Percentiles rank a stretch among this genome's conserved stretches.
These are phyloP conservation scores for Cymbopogon flexuosus DNA, from an alignment of 202 grass and related monocot genomes.

Conservation along the genomic window DNA sequence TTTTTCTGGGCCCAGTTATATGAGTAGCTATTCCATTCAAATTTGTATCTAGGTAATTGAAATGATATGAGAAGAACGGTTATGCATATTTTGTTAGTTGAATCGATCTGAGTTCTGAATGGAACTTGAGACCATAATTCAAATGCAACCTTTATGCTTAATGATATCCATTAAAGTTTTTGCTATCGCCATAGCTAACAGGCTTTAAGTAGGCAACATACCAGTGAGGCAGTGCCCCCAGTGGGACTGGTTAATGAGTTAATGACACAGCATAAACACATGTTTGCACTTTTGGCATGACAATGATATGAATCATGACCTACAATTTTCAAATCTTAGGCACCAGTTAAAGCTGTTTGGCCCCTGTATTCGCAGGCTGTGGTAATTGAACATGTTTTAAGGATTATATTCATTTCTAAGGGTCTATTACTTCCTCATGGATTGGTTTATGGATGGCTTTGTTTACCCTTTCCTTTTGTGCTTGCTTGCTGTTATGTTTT, in stretches of 20 bases:
- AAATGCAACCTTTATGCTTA: neutral
- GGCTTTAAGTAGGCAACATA: neutral
- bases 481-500: conserved; percentile 22
- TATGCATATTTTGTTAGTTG: neutral
- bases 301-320: neutral
- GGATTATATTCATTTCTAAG: neutral
- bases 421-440: neutral
- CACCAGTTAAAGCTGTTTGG: neutral
- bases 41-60: neutral
- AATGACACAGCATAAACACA: neutral
- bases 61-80: neutral
- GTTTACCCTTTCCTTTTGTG: conserved; percentile 21
- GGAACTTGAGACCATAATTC: neutral
- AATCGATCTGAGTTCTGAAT: neutral
- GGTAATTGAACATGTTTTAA: neutral
- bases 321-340: neutral
- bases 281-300: neutral
- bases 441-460: conserved; percentile 19
- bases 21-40: neutral
- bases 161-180: neutral
- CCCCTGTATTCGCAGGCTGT: neutral
- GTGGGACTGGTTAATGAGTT: neutral
- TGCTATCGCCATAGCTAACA: neutral
- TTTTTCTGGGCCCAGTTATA: neutral
- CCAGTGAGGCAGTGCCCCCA: neutral